These are phyloP conservation scores for Dictyostelium citrinum DNA, from an alignment of 78 protist species.

Conservation along the genomic window DNA sequence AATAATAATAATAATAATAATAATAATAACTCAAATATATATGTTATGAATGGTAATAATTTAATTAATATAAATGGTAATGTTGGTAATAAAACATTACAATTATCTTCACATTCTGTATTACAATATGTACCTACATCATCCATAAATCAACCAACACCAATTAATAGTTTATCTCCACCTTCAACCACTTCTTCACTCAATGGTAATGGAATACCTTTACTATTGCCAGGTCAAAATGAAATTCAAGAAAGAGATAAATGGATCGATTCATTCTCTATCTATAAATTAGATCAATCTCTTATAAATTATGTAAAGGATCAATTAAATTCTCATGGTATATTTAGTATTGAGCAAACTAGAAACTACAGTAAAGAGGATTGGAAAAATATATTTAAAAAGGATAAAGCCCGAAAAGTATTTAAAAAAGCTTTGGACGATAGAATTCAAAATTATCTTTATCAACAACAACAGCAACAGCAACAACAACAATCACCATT, in stretches of 20 bases:
- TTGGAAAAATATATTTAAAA: slow-evolving; percentile 1
- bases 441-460: not conserved
- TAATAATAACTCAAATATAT: not conserved
- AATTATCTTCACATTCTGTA: not conserved
- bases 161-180: not conserved
- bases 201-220: not conserved
- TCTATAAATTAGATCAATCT: not conserved
- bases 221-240: not conserved
- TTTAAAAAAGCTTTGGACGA: slow-evolving; percentile 30
- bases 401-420: not conserved
- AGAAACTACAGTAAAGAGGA: not conserved
- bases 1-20: not conserved
- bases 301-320: not conserved
- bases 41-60: not conserved
- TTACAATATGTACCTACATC: not conserved
- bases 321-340: not conserved
- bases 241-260: not conserved
- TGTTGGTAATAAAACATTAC: not conserved
- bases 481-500: not conserved
- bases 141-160: not conserved
- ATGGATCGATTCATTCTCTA: not conserved
- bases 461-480: not conserved
- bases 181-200: not conserved
- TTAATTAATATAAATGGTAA: not conserved
- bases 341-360: slow-evolving; percentile 13